phyloP scores from a whole-genome alignment of 495 filamentous ascomycete species.

The Penicillium roqueforti region DNA sequence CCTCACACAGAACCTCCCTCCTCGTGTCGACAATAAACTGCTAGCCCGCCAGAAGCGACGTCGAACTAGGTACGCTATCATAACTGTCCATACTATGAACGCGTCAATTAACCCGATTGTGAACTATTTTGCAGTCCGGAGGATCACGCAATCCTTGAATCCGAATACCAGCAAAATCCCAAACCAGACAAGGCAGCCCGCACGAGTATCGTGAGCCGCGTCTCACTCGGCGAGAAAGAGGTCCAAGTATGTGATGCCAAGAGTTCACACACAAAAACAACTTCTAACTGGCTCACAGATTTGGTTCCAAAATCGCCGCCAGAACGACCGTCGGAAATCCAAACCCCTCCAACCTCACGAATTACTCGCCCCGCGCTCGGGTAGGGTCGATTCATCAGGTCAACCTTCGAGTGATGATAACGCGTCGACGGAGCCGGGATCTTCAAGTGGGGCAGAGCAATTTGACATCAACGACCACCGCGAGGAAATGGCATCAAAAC shows the following conservation, averaged over 20 bases:
- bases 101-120: conserved; percentile 13
- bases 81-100: conserved; percentile 1
- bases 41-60: conserved; percentile 64
- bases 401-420: conserved; percentile 47
- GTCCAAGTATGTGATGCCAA: conserved; percentile 71
- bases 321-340: conserved; percentile 87
- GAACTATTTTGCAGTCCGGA: conserved; percentile 57
- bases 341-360: conserved; percentile 82
- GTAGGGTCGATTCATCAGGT: conserved; percentile 46
- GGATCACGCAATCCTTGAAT: conserved; percentile 87
- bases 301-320: conserved; percentile 98
- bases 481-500: conserved; percentile 17
- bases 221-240: conserved; percentile 93
- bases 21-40: conserved; percentile 63
- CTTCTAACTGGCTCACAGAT: conserved; percentile 56
- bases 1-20: conserved; percentile 57
- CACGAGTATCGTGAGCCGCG: conserved; percentile 74
- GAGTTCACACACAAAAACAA: conserved; percentile 23
- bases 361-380: conserved; percentile 56
- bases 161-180: conserved; percentile 76
- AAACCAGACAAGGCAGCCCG: conserved; percentile 92
- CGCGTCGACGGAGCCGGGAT: conserved; percentile 31
- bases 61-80: conserved; percentile 53
- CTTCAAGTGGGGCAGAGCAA: conserved; percentile 34
- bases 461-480: conserved; percentile 20